Base-by-base conservation (phyloP, 305 asterid genomes). In the Plantago coronopus region DNA sequence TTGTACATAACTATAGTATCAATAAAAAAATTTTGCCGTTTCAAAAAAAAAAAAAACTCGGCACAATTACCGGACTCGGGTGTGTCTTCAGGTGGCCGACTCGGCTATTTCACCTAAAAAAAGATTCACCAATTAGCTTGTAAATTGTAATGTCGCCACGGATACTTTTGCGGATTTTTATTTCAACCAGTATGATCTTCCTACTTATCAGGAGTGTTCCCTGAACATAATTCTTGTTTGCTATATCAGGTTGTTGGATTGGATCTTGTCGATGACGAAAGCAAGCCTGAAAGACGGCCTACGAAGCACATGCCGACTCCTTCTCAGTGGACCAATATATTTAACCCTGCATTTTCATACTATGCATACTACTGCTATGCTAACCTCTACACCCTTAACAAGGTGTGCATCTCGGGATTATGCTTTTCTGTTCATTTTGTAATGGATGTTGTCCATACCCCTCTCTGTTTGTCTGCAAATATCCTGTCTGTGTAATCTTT, bases 271-370 rank as follows among this genome's bases (percentile, higher is more conserved):
- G 99, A 93, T 69, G 99, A 93, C 37, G 99, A 93, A 77, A 93
- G 93, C 82, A 93, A 93, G 79, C 99, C 99, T 62, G 99, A 93
- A 76, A 80, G 99, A 66, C 83, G 97, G 65, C 99, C 99, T 49
- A 93, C 97, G 48, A 93, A 93, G 74, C 99, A 93, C 84, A 93
- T 93, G 99, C 99, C 95, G 54, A 89, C 95, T 4, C 99, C 97
- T 0, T 81, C 79, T 70, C 87, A 93, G 62, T 93, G 99, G 99
- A 93, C 94, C 68, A 89, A 89, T 53, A 78, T 83, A 61, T 93
- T 87, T 69, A 89, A 91, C 69, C 98, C 98, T 62, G 96, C 97
- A 53, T 91, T 69, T 78, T 91, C 98, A 15, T 91, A 91, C 69
- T 91, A 91, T 68, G 82, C 86, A 31, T 91, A 91, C 86, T 91